Evolutionary conservation across 1,284 basidiomycete species (phyloP).

Genomic region (Vanrija sp.): DNA sequence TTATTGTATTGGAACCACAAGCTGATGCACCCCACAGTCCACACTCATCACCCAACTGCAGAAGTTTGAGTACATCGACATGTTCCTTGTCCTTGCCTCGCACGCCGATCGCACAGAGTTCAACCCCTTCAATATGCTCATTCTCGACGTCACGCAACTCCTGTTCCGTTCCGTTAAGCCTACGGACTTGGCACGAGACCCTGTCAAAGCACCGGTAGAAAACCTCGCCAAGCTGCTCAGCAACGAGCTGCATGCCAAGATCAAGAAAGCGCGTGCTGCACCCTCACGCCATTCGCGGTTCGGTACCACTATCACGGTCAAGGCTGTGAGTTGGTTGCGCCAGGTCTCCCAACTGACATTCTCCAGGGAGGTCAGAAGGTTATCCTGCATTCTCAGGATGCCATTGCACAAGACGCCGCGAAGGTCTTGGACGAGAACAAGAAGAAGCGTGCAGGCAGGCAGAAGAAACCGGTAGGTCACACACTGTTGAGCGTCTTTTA

Average conservation of each 20-base stretch:
- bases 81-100: slow-evolving; percentile 76
- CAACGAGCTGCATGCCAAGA: slow-evolving; percentile 62
- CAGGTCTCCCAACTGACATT: neutral
- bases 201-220: slow-evolving; percentile 62
- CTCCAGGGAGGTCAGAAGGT: slow-evolving; percentile 48
- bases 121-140: slow-evolving; percentile 76
- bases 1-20: neutral
- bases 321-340: slow-evolving; percentile 51
- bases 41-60: slow-evolving; percentile 67
- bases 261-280: slow-evolving; percentile 50
- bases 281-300: slow-evolving; percentile 87
- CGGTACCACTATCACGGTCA: slow-evolving; percentile 82
- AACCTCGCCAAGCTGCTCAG: slow-evolving; percentile 66
- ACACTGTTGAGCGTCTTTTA: neutral
- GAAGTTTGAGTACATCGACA: slow-evolving; percentile 68
- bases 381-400: slow-evolving; percentile 78
- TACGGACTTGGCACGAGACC: slow-evolving; percentile 61
- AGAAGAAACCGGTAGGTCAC: slow-evolving; percentile 52
- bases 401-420: slow-evolving; percentile 68
- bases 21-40: slow-evolving; percentile 47
- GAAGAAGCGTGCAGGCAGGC: slow-evolving; percentile 60
- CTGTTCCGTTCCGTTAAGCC: slow-evolving; percentile 74
- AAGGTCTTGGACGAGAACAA: slow-evolving; percentile 75
- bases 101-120: slow-evolving; percentile 70
- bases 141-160: slow-evolving; percentile 85